Evolutionary conservation across 768 basidiomycete genomes (phyloP).

Genomic region (Boletus rufocinnamomeus): DNA sequence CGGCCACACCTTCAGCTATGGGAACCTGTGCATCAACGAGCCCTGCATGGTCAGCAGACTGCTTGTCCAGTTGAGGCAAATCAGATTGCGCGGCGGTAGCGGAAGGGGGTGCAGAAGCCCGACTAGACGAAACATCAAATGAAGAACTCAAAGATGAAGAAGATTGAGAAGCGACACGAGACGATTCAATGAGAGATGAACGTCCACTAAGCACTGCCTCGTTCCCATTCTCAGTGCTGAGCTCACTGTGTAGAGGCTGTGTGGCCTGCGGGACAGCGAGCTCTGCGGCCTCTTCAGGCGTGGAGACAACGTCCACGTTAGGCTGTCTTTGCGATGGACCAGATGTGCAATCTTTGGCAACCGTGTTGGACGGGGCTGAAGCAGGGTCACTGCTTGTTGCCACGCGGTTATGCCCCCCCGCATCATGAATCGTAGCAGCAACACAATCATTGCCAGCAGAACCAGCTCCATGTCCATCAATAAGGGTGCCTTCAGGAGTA

Average conservation of each 20-base stretch:
- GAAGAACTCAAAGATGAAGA: constrained; percentile 36
- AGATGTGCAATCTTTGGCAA: constrained; percentile 16
- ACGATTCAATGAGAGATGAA: constrained; percentile 32
- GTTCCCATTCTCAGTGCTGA: constrained; percentile 21
- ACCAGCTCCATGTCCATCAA: constrained; percentile 39
- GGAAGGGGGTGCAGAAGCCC: constrained; percentile 37
- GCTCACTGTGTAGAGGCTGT: constrained; percentile 19
- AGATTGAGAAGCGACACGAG: constrained; percentile 35
- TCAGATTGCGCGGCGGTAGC: constrained; percentile 33
- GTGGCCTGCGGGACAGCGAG: constrained; percentile 23
- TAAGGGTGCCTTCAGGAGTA: constrained; percentile 43
- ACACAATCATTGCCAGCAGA: constrained; percentile 32
- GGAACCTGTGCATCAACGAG: constrained; percentile 47
- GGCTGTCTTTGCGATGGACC: constrained; percentile 22
- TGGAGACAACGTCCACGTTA: constrained; percentile 23
- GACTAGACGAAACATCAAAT: constrained; percentile 51
- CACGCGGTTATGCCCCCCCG: constrained; percentile 18
- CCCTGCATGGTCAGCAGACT: constrained; percentile 49
- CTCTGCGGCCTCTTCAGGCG: constrained; percentile 22
- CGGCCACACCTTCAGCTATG: constrained; percentile 3
- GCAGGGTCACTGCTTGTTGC: constrained; percentile 30
- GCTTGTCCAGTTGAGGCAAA: constrained; percentile 44
- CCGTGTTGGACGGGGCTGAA: constrained; percentile 26
- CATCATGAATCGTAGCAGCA: constrained; percentile 18
- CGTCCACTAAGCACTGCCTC: constrained; percentile 19